Evolutionary conservation across 2,329 filamentous ascomycete species (phyloP).

Genomic region (Trichoderma sp.): DNA sequence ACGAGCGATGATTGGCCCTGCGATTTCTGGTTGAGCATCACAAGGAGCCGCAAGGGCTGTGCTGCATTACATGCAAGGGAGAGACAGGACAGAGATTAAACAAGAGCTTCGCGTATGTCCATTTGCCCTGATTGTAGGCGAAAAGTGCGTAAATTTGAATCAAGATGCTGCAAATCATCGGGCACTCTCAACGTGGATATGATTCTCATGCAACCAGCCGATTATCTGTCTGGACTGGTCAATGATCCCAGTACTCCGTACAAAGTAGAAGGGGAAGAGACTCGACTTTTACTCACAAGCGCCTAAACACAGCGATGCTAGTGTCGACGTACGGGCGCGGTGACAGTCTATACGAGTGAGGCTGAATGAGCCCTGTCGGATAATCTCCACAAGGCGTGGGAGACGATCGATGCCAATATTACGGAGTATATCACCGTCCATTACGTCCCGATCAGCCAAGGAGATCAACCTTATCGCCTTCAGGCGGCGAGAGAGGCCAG

Average conservation of each 20-base stretch:
- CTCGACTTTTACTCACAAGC: not conserved
- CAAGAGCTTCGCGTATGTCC: not conserved
- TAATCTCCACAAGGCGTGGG: not conserved
- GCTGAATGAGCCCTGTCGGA: constrained; percentile 8
- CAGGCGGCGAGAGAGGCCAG: not conserved
- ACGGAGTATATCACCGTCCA: not conserved
- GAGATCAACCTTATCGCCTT: constrained; percentile 1
- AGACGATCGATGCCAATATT: constrained; percentile 8
- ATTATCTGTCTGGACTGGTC: not conserved
- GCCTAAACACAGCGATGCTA: not conserved
- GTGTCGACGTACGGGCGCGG: not conserved
- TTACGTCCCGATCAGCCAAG: not conserved
- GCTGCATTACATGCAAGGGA: not conserved
- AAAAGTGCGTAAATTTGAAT: not conserved
- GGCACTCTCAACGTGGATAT: not conserved
- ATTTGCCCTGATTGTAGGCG: not conserved
- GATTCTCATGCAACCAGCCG: not conserved
- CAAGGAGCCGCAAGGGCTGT: not conserved
- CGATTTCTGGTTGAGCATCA: not conserved
- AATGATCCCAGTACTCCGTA: too few relatives aligned
- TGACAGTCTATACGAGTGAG: not conserved
- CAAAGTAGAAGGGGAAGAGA: not conserved
- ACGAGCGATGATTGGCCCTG: not conserved
- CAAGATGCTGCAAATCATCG: not conserved
- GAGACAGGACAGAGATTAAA: not conserved